phyloP scores from a whole-genome alignment of 2,329 filamentous ascomycete species.

The Lojkania enalia region DNA sequence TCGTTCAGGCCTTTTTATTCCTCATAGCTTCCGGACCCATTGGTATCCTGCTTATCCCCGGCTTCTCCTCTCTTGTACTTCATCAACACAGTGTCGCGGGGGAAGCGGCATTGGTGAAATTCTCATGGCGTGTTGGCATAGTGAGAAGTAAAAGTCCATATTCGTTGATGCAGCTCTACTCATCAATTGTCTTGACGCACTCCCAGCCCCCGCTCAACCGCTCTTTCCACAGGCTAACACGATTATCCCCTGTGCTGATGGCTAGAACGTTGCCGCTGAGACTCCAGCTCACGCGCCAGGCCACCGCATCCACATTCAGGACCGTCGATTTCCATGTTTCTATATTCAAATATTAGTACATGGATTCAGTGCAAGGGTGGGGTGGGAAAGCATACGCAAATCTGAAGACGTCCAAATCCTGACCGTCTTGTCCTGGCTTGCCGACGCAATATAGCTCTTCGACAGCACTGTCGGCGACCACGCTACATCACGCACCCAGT shows the following conservation, averaged over 20 bases:
- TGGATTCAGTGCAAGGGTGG: no score
- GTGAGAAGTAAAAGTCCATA: no score
- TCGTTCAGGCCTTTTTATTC: no score
- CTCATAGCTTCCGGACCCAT: no score
- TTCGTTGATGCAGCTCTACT: constrained; percentile 53
- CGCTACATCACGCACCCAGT: constrained; percentile 97
- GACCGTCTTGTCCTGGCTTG: constrained; percentile 95
- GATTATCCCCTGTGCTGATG: constrained; percentile 92
- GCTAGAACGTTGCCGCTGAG: constrained; percentile 95
- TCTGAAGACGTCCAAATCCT: constrained; percentile 81
- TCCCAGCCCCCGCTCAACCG: constrained; percentile 96
- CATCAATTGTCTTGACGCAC: constrained; percentile 93
- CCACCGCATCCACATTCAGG: constrained; percentile 81
- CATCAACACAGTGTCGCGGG: no score
- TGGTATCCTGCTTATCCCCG: no score
- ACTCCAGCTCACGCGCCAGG: constrained; percentile 98
- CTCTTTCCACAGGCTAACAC: constrained; percentile 98
- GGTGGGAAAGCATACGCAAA: constrained; percentile 32
- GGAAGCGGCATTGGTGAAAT: no score
- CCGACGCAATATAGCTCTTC: constrained; percentile 95
- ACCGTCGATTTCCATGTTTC: constrained; percentile 84
- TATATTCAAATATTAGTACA: no score
- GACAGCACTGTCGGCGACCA: constrained; percentile 95
- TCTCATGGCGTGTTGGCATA: no score
- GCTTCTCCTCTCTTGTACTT: no score